These are phyloP conservation scores for Trichocladium antarcticum DNA, from an alignment of 495 filamentous ascomycete species.

Conservation along the genomic window DNA sequence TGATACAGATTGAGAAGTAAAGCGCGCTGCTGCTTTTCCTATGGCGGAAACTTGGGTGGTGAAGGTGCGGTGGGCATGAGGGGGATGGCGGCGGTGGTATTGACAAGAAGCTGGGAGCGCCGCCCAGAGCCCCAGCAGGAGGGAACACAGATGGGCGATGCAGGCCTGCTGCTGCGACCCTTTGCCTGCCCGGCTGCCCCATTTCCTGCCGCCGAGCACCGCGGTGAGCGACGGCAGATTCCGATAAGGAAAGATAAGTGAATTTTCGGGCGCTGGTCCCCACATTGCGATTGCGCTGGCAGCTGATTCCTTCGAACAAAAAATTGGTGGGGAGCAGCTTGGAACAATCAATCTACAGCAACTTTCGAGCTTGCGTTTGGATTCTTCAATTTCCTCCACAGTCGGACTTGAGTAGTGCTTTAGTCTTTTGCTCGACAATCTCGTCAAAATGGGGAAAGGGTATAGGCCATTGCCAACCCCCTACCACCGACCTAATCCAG, in stretches of 20 bases:
- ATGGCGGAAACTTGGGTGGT: neutral
- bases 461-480: neutral
- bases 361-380: neutral
- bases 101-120: constrained; percentile 18
- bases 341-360: neutral
- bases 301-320: neutral
- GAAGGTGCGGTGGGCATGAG: constrained; percentile 14
- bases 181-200: constrained; percentile 18
- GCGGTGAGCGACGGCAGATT: constrained; percentile 21
- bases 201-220: constrained; percentile 1
- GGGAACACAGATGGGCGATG: constrained; percentile 15
- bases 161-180: constrained; percentile 7
- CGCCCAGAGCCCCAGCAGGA: constrained; percentile 11
- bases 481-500: neutral
- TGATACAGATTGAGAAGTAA: neutral
- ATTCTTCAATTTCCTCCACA: neutral
- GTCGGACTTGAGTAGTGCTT: neutral
- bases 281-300: constrained; percentile 5
- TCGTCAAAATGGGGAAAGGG: constrained; percentile 20
- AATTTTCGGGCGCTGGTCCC: constrained; percentile 20
- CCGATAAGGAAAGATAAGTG: constrained; percentile 27
- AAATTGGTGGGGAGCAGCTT: constrained; percentile 1
- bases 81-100: constrained; percentile 8
- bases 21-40: neutral
- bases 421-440: neutral